Percentiles rank a stretch among this genome's conserved stretches.
These are phyloP conservation scores for Acacia crassicarpa DNA, from an alignment of 306 rosid genomes.

Conservation along the genomic window DNA sequence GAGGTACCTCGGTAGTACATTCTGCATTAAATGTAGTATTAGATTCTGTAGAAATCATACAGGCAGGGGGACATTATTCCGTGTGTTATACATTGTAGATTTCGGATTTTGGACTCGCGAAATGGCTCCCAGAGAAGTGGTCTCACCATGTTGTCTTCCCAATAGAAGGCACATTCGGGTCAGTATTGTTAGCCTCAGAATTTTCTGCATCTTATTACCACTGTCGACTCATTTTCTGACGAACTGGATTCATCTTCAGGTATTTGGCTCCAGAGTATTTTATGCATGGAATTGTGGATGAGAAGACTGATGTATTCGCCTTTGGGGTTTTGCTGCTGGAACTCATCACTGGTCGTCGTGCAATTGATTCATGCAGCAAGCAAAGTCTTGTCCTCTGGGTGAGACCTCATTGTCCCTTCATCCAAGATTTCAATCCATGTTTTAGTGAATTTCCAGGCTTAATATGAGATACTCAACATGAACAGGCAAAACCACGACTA, in stretches of 20 bases:
- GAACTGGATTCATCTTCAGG: conserved; percentile 42
- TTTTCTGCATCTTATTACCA: neutral
- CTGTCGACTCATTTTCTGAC: conserved; percentile 11
- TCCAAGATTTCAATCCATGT: neutral
- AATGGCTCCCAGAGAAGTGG: conserved; percentile 97
- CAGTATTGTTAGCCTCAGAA: conserved; percentile 31
- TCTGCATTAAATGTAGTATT: neutral
- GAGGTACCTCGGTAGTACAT: conserved; percentile 47
- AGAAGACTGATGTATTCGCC: conserved; percentile 91
- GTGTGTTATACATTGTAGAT: conserved; percentile 49
- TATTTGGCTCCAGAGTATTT: conserved; percentile 96
- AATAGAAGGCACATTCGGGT: conserved; percentile 99
- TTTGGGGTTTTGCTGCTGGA: conserved; percentile 88
- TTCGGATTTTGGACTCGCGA: conserved; percentile 95
- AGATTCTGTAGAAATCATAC: conserved; percentile 1
- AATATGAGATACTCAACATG: neutral
- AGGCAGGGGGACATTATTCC: neutral
- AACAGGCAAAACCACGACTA: conserved; percentile 82
- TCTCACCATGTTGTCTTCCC: conserved; percentile 91
- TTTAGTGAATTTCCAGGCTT: neutral
- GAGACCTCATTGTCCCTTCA: conserved; percentile 10
- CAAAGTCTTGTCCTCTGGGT: conserved; percentile 97
- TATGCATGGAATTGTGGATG: conserved; percentile 93
- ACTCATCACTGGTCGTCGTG: conserved; percentile 93
- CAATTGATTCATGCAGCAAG: conserved; percentile 73